phyloP scores from a whole-genome alignment of 176 grass and related monocot genomes.

The Leersia perrieri region DNA sequence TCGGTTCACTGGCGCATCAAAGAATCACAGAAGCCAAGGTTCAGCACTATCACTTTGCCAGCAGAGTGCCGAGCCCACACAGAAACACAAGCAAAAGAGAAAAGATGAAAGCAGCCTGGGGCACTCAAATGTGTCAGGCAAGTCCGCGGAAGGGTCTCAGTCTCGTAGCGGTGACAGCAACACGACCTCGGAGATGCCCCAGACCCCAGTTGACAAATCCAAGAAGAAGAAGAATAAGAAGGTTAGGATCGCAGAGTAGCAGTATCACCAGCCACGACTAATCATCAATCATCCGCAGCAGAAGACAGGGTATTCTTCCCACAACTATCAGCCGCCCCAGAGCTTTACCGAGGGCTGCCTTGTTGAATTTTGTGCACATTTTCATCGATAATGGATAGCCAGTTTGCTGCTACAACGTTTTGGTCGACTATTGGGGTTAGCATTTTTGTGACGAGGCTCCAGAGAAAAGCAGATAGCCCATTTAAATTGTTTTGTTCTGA shows the following conservation, averaged over 20 bases:
- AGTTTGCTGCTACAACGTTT: not conserved
- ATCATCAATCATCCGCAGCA: too few species aligned
- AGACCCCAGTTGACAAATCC: constrained; percentile 24
- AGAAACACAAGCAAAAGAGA: constrained; percentile 43
- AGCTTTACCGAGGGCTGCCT: not conserved
- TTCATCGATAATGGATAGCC: too few species aligned
- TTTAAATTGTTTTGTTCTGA: too few species aligned
- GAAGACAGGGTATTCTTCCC: not conserved
- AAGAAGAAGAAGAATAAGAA: constrained; percentile 52
- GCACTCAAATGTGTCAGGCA: constrained; percentile 31
- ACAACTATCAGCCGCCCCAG: not conserved
- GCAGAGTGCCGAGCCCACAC: not conserved
- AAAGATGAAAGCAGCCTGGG: constrained; percentile 16
- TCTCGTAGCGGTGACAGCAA: constrained; percentile 24
- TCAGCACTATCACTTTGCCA: constrained; percentile 37
- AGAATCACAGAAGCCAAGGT: constrained; percentile 49
- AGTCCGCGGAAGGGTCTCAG: constrained; percentile 30
- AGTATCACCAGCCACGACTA: not conserved
- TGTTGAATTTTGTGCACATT: not conserved
- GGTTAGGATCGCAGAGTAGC: constrained; percentile 30
- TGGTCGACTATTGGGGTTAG: not conserved
- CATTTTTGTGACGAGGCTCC: not conserved
- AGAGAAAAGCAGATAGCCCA: not conserved
- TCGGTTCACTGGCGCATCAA: constrained; percentile 27
- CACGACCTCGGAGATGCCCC: not conserved